Conservation (phyloP, 306 rosid species). For the Psophocarpus tetragonolobus region DNA sequence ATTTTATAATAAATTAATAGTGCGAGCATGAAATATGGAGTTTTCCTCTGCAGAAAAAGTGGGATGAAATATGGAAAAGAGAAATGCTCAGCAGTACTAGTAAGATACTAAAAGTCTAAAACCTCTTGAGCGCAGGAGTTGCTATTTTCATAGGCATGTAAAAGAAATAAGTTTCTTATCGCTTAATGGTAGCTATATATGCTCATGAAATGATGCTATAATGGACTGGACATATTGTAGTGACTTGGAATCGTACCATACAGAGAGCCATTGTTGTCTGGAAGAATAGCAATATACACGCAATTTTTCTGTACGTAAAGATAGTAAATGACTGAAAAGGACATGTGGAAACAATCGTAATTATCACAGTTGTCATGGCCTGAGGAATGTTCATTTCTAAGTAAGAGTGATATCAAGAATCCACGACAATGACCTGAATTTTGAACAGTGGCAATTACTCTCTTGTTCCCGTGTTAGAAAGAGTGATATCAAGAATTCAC, state of each 20-base stretch:
- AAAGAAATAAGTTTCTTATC: no score
- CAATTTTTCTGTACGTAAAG: background rate
- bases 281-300: constrained; percentile 48
- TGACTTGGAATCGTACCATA: constrained; percentile 41
- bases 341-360: background rate
- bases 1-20: constrained; percentile 17
- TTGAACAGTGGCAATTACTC: no score
- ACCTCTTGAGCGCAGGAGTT: no score
- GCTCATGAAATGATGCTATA: background rate
- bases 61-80: constrained; percentile 9
- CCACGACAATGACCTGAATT: no score
- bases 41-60: background rate
- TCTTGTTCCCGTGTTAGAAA: no score
- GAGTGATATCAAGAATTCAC: no score
- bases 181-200: background rate
- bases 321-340: background rate
- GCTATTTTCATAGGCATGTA: no score
- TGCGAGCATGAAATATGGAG: constrained; percentile 25
- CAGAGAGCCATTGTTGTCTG: constrained; percentile 54
- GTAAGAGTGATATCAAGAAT: no score
- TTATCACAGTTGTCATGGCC: no score
- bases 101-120: constrained; percentile 5
- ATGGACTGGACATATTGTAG: background rate
- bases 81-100: background rate
- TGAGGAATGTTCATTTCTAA: no score